Conservation (phyloP, 2,329 filamentous ascomycete species). For the Aspergillus spinulosporus region DNA sequence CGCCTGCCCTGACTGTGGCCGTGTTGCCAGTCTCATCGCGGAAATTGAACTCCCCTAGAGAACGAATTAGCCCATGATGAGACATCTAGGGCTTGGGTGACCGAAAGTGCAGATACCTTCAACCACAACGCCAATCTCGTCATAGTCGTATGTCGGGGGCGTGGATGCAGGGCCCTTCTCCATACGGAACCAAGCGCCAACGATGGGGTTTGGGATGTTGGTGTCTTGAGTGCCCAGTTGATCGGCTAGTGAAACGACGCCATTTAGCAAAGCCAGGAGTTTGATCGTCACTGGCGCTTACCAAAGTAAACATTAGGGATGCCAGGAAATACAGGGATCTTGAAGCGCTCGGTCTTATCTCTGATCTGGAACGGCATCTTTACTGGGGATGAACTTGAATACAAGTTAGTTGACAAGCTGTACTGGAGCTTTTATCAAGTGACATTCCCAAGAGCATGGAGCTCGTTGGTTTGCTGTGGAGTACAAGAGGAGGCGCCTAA, state of each 20-base stretch:
- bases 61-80: too few relatives aligned
- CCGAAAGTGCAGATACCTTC: conserved; percentile 4
- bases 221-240: neutral
- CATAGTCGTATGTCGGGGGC: conserved; percentile 21
- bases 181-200: conserved; percentile 21
- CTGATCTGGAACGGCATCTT: conserved; percentile 10
- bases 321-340: neutral
- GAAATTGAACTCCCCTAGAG: neutral
- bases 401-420: too few relatives aligned
- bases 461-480: too few relatives aligned
- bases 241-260: neutral
- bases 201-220: conserved; percentile 10
- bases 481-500: too few relatives aligned
- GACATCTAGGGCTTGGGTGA: too few relatives aligned
- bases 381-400: too few relatives aligned
- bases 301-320: conserved; percentile 12
- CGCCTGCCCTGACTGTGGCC: neutral
- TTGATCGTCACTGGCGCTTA: neutral
- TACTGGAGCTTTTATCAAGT: neutral
- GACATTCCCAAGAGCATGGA: too few relatives aligned
- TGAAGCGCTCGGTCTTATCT: conserved; percentile 9
- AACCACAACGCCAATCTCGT: conserved; percentile 21
- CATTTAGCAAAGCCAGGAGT: neutral
- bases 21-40: neutral
- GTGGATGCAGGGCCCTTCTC: conserved; percentile 19